Conservation (phyloP, 805 yeast genomes). For the Pichia scutulata region DNA sequence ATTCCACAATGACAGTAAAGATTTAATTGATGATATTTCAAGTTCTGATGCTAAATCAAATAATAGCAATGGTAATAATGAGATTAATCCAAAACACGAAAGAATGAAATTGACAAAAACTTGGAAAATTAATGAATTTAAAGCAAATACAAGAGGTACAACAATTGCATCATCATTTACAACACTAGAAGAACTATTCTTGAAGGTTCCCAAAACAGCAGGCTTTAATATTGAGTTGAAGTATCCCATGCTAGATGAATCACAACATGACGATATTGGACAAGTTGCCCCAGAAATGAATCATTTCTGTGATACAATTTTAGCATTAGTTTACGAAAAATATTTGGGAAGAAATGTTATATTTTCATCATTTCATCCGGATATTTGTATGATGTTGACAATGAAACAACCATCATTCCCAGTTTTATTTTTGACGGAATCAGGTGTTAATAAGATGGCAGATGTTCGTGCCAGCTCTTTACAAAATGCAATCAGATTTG, state of each 20-base stretch:
- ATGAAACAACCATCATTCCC: conserved; percentile 93
- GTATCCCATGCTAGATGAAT: conserved; percentile 93
- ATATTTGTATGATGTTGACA: conserved; percentile 75
- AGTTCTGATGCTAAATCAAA: background rate
- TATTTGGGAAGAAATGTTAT: conserved; percentile 77
- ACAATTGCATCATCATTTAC: conserved; percentile 90
- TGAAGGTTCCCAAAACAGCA: conserved; percentile 69
- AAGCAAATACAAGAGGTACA: conserved; percentile 87
- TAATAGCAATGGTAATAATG: conserved; percentile 23
- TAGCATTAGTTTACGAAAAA: conserved; percentile 71
- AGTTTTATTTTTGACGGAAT: conserved; percentile 79
- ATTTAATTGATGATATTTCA: background rate
- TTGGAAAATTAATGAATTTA: conserved; percentile 76
- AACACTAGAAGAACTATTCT: conserved; percentile 76
- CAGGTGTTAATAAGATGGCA: conserved; percentile 81
- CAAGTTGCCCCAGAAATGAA: conserved; percentile 77
- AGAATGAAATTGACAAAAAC: conserved; percentile 85
- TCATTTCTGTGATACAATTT: conserved; percentile 80
- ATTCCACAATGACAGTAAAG: conserved; percentile 3
- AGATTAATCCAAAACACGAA: conserved; percentile 36
- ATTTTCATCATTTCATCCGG: conserved; percentile 93
- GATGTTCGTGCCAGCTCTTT: conserved; percentile 82
- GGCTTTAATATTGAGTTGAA: conserved; percentile 95
- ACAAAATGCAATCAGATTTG: conserved; percentile 86
- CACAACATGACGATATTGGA: conserved; percentile 82